Conservation (phyloP, 108 stramenopile genomes). For the Asterionellopsis glacialis region DNA sequence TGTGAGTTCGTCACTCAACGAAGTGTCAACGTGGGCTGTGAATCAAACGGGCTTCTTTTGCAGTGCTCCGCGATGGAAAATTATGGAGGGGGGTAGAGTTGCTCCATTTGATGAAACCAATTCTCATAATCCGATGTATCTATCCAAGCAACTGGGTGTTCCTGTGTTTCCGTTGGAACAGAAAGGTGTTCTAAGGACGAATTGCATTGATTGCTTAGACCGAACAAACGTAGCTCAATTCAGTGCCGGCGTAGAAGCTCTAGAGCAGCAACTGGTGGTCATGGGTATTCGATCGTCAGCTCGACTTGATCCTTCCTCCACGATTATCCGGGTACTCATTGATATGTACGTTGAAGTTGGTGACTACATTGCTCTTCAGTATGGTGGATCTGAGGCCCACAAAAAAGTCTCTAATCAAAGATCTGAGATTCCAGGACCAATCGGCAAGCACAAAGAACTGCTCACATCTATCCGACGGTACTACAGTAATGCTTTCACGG, state of each 20-base stretch:
- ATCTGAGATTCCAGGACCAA: conserved; percentile 66
- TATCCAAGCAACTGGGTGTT: conserved; percentile 62
- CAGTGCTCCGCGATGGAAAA: conserved; percentile 81
- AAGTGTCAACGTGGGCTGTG: conserved; percentile 91
- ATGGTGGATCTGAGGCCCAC: conserved; percentile 98
- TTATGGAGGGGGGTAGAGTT: conserved; percentile 58
- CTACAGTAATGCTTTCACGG: conserved; percentile 97
- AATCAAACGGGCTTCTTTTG: conserved; percentile 96
- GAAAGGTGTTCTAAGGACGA: conserved; percentile 92
- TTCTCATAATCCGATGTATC: conserved; percentile 26
- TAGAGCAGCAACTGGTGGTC: conserved; percentile 88
- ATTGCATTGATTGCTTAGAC: conserved; percentile 98
- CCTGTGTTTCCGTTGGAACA: conserved; percentile 93
- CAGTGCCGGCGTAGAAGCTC: conserved; percentile 89
- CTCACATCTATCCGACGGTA: conserved; percentile 94
- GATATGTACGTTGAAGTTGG: conserved; percentile 98
- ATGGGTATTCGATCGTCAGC: conserved; percentile 87
- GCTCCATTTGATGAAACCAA: conserved; percentile 68
- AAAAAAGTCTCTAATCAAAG: conserved; percentile 85
- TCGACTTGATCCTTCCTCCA: conserved; percentile 81
- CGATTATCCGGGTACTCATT: conserved; percentile 87
- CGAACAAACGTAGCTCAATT: conserved; percentile 98
- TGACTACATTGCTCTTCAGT: conserved; percentile 95
- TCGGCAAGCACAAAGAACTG: conserved; percentile 91
- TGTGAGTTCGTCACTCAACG: conserved; percentile 82